phyloP scores from a whole-genome alignment of 2,329 filamentous ascomycete species.

The Truncatella angustata region DNA sequence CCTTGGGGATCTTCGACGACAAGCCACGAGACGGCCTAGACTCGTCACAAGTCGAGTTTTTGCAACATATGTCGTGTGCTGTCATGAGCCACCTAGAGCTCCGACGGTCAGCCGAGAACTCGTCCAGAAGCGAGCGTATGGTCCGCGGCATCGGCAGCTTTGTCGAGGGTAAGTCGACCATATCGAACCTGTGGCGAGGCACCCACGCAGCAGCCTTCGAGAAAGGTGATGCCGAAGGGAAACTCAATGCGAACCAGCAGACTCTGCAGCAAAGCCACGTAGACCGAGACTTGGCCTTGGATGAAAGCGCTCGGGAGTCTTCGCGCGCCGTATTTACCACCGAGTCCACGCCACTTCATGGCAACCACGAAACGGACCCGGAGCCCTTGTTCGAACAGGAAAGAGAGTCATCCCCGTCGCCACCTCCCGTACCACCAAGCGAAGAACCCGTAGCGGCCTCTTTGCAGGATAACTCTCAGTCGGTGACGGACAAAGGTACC shows the following conservation, averaged over 20 bases:
- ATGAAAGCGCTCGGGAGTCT: not conserved
- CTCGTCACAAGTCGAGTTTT: constrained; percentile 6
- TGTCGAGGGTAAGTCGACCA: constrained; percentile 18
- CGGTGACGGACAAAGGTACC: not conserved
- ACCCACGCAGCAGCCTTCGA: constrained; percentile 14
- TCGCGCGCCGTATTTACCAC: not conserved
- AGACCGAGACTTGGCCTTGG: not conserved
- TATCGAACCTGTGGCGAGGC: constrained; percentile 18
- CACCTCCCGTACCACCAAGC: too few species aligned
- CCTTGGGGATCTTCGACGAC: constrained; percentile 12
- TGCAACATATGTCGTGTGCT: constrained; percentile 14
- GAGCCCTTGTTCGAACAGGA: not conserved
- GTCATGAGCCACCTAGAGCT: constrained; percentile 16
- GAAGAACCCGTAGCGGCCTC: not conserved
- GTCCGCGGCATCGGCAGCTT: constrained; percentile 21
- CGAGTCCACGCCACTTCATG: not conserved
- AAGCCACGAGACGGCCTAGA: constrained; percentile 10
- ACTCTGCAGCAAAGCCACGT: constrained; percentile 1
- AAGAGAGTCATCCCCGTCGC: not conserved
- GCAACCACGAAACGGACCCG: not conserved
- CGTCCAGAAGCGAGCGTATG: constrained; percentile 19
- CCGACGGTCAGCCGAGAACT: constrained; percentile 5
- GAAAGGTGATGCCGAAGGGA: constrained; percentile 17
- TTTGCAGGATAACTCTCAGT: not conserved
- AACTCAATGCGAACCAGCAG: constrained; percentile 18